Evolutionary conservation across 2,329 filamentous ascomycete species (phyloP), one percentile per base, ranked within the genome.

Genomic region (Epichloe typhina): DNA sequence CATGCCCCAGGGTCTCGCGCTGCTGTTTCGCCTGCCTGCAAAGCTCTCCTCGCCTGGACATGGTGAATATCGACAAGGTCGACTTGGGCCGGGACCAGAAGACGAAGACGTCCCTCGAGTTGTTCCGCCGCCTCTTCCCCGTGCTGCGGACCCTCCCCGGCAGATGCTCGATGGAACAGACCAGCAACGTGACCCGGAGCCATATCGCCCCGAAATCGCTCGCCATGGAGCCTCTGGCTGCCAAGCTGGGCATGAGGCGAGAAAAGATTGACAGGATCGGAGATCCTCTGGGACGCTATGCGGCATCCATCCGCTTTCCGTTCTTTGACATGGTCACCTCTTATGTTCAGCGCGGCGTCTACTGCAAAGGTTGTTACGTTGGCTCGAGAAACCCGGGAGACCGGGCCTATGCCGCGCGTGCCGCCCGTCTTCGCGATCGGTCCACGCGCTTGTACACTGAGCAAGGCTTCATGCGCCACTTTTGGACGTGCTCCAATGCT

Each of bases 21-120:
- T 50, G 49, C 49, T 50, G 49, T 1, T 50, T 50, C 42, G 40
- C 23, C 6, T 50, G 49, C 36, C 39, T 50, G 38, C 17, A 15
- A 31, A 31, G 4, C 36, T 50, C 49, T 6, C 36, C 15, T 39
- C 42, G 41, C 15, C 42, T 50, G 12, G 7, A 33, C 35, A 12
- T 50, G 36, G 36, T 38, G 36, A 38, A 5, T 9, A 3, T 38
- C 36, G 15, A n/a, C 36, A 1, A 13, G 13, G 2, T 38, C 13
- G 0, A 13, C 13, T 5, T 13, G 2, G 5, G 26, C 36, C 6
- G 4, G 15, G 11, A 2, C 36, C 36, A 38, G 26, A 46, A 41
- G 26, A 21, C 21, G 21, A 21, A 21, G 21, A 31, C 8, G 26
- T 1, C 26, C 3, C 7, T 8, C 7, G 3, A 9, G 26, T 3